phyloP scores from a whole-genome alignment of 441 rosid genomes.

The Mallotus repandus region DNA sequence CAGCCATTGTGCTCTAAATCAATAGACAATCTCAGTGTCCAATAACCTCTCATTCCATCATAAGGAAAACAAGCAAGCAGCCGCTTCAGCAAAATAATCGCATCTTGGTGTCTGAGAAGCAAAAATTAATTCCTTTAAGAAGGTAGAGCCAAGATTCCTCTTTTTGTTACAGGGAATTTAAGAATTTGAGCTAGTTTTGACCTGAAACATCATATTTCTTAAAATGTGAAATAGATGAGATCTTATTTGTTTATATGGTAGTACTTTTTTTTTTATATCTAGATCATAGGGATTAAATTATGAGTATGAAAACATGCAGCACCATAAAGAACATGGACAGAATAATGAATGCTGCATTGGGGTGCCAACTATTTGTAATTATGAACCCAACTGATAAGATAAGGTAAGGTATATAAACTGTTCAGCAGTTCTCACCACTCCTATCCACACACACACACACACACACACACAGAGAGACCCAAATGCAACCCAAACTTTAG shows the following conservation, averaged over 20 bases:
- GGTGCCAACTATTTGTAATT: background rate
- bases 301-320: background rate
- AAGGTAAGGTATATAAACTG: background rate
- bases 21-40: slow-evolving; percentile 85
- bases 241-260: background rate
- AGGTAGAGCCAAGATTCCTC: background rate
- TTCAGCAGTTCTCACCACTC: background rate
- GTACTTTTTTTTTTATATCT: background rate
- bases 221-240: background rate
- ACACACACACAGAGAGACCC: too few species aligned
- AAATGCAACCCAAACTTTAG: background rate
- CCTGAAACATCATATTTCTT: too few species aligned
- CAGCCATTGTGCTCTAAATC: slow-evolving; percentile 79
- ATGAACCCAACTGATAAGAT: background rate
- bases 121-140: slow-evolving; percentile 14
- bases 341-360: background rate
- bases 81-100: slow-evolving; percentile 53
- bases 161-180: background rate
- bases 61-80: slow-evolving; percentile 57
- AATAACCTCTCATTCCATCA: slow-evolving; percentile 89
- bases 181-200: background rate
- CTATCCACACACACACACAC: too few species aligned
- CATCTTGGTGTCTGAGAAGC: slow-evolving; percentile 60
- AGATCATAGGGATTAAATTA: background rate
- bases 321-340: slow-evolving; percentile 2